phyloP scores from a whole-genome alignment of 2,329 filamentous ascomycete genomes.

The Calonectria fujianensis region DNA sequence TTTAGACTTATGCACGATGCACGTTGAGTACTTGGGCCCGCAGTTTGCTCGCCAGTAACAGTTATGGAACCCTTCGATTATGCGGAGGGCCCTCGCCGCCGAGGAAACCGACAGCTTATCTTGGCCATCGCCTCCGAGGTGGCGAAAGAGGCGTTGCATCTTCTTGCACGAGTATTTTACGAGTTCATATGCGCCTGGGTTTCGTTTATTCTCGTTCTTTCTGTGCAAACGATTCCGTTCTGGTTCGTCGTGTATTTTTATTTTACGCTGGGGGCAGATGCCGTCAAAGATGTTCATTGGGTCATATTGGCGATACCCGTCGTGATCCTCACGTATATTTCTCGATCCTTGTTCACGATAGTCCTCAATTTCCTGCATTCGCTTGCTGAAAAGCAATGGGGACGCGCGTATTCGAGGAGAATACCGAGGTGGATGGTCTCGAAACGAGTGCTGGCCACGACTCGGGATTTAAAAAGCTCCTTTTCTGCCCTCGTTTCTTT shows the following conservation, averaged over 20 bases:
- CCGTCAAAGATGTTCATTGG: not conserved
- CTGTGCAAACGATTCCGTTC: constrained; percentile 8
- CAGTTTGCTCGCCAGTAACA: not conserved
- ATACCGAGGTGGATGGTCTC: constrained; percentile 32
- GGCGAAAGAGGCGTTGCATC: constrained; percentile 9
- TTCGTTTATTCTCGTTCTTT: not conserved
- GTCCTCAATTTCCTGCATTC: constrained; percentile 13
- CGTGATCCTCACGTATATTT: constrained; percentile 14
- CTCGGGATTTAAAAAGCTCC: constrained; percentile 18
- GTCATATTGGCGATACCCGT: not conserved
- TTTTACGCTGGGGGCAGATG: not conserved
- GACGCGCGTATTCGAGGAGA: constrained; percentile 30
- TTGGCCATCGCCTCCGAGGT: constrained; percentile 29
- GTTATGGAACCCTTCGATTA: constrained; percentile 16
- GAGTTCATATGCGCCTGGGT: not conserved
- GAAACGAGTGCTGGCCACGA: constrained; percentile 18
- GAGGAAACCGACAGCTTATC: constrained; percentile 7
- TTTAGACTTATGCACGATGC: too few species aligned
- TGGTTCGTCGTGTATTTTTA: constrained; percentile 16
- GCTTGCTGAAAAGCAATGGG: constrained; percentile 28
- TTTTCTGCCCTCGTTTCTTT: not conserved
- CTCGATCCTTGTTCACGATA: constrained; percentile 19
- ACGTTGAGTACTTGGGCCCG: not conserved
- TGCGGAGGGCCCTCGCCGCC: constrained; percentile 5
- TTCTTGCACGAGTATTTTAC: not conserved